phyloP scores from a whole-genome alignment of 805 yeast genomes.

The Suhomyces vadensis region DNA sequence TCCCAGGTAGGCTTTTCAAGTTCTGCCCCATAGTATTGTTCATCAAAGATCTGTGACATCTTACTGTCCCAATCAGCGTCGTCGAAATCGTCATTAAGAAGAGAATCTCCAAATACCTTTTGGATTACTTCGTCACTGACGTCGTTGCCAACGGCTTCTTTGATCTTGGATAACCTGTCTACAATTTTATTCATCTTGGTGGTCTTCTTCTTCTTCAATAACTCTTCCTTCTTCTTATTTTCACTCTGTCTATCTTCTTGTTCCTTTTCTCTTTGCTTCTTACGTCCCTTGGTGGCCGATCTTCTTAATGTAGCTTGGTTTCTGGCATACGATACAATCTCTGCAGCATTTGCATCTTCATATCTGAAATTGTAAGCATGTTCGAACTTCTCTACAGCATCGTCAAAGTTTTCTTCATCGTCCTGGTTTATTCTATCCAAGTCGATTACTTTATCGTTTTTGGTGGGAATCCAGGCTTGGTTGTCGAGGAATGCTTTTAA shows the following conservation, averaged over 20 bases:
- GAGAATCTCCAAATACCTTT: constrained; percentile 68
- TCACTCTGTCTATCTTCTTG: constrained; percentile 53
- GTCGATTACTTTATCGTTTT: constrained; percentile 57
- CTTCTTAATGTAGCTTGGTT: constrained; percentile 89
- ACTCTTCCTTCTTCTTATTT: constrained; percentile 56
- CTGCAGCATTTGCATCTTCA: constrained; percentile 89
- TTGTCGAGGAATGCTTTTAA: constrained; percentile 68
- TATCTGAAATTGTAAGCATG: constrained; percentile 91
- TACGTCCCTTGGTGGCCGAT: constrained; percentile 69
- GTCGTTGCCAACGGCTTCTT: constrained; percentile 67
- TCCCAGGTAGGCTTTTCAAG: constrained; percentile 65
- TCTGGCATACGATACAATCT: constrained; percentile 93
- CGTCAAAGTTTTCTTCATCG: constrained; percentile 85
- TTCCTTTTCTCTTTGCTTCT: constrained; percentile 76
- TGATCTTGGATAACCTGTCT: constrained; percentile 65
- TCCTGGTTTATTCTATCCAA: constrained; percentile 52
- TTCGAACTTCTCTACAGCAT: constrained; percentile 88
- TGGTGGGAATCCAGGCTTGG: constrained; percentile 88
- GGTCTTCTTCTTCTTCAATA: constrained; percentile 68
- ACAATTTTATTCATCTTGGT: constrained; percentile 75
- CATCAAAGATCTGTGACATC: constrained; percentile 83
- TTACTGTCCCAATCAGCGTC: constrained; percentile 88
- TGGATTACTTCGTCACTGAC: constrained; percentile 59
- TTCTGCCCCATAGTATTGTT: constrained; percentile 66
- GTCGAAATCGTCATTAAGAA: constrained; percentile 85